phyloP scores from a whole-genome alignment of 2,329 filamentous ascomycete genomes.

The Xylariomycetidae sp. region DNA sequence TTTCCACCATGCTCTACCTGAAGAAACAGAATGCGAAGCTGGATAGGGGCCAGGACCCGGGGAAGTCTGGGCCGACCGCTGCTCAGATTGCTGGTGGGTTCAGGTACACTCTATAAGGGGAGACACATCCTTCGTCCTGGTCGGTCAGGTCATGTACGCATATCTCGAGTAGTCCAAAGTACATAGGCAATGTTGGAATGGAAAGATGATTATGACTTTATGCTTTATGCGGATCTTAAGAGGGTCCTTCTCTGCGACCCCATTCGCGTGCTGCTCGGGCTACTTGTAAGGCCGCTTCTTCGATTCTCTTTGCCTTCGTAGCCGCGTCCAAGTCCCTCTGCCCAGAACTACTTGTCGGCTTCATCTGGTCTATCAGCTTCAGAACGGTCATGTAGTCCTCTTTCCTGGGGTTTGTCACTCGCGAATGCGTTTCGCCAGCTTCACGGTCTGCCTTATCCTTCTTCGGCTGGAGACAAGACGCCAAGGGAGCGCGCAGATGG shows the following conservation, averaged over 20 bases:
- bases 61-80: constrained; percentile 22
- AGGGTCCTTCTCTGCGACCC: constrained; percentile 7
- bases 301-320: constrained; percentile 12
- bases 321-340: constrained; percentile 6
- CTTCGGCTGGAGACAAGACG: constrained; percentile 4
- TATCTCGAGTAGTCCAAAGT: too few relatives aligned
- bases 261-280: constrained; percentile 17
- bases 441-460: too few relatives aligned
- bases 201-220: too few relatives aligned
- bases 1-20: constrained; percentile 20
- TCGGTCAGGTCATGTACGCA: too few relatives aligned
- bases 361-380: constrained; percentile 16
- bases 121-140: too few relatives aligned
- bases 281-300: constrained; percentile 15
- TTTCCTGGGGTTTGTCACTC: constrained; percentile 7
- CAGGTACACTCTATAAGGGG: constrained; percentile 16
- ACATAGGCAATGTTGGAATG: too few relatives aligned
- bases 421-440: too few relatives aligned
- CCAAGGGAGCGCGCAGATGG: constrained; percentile 2
- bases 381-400: constrained; percentile 12
- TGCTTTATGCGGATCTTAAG: background rate
- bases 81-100: constrained; percentile 23
- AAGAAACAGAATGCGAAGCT: constrained; percentile 21
- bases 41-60: constrained; percentile 18
- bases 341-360: constrained; percentile 3